Evolutionary conservation across 371 early-diverging fungal genomes (phyloP).

Genomic region (Rhizopus sp.): DNA sequence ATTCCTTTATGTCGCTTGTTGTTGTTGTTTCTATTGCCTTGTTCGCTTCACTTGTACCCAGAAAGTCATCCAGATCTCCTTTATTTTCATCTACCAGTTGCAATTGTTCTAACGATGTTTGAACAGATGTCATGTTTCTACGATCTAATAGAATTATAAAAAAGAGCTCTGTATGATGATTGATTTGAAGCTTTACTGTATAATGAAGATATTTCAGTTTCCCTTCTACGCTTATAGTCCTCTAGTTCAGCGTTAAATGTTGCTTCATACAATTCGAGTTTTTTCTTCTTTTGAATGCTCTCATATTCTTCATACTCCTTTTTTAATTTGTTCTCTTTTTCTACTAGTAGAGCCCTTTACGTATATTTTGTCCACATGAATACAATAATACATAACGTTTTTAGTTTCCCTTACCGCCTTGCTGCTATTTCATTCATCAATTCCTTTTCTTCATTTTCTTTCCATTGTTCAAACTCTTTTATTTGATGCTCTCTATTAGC

Average conservation of each 20-base stretch:
- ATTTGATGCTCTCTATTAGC: conserved; percentile 25
- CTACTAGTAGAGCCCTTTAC: conserved; percentile 16
- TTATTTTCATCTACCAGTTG: conserved; percentile 18
- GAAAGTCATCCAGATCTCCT: conserved; percentile 29
- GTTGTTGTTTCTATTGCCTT: conserved; percentile 6
- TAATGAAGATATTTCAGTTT: conserved; percentile 42
- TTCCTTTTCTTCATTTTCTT: conserved; percentile 16
- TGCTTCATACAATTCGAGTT: conserved; percentile 43
- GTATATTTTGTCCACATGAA: background rate
- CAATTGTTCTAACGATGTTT: conserved; percentile 26
- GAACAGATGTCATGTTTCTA: conserved; percentile 5
- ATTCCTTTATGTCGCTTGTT: background rate
- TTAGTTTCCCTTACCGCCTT: conserved; percentile 4
- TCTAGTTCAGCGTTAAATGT: conserved; percentile 50
- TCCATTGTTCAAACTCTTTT: conserved; percentile 43
- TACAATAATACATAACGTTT: no score
- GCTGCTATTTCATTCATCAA: conserved; percentile 2
- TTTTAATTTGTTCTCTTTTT: conserved; percentile 26
- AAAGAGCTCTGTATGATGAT: background rate
- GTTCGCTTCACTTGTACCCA: conserved; percentile 9
- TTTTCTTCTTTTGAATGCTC: conserved; percentile 31
- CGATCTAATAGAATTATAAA: background rate
- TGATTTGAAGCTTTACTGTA: conserved; percentile 8
- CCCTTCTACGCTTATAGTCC: conserved; percentile 43
- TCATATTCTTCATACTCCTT: conserved; percentile 37